Percentiles rank a stretch among this genome's conserved stretches.
Evolutionary conservation across 2,329 filamentous ascomycete species (phyloP).

Genomic region (Zasmidium citrigriseum): DNA sequence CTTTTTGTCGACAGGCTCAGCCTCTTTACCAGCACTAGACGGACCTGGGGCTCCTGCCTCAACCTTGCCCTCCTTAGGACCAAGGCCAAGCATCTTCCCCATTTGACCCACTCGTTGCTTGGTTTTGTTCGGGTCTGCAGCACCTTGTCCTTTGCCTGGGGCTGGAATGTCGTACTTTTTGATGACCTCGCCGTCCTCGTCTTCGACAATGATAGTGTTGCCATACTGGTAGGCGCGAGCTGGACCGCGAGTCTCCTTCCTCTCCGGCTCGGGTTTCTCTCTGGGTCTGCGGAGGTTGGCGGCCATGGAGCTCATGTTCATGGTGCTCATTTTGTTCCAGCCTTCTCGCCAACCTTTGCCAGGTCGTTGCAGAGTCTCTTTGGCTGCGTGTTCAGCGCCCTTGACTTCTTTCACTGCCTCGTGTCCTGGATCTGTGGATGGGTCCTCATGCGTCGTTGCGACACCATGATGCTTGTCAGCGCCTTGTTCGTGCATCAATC

Average conservation of each 20-base stretch:
- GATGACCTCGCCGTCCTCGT: constrained; percentile 82
- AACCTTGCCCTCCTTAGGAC: constrained; percentile 29
- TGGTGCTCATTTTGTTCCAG: constrained; percentile 44
- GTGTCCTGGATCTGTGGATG: constrained; percentile 44
- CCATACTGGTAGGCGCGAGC: constrained; percentile 85
- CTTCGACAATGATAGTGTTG: constrained; percentile 86
- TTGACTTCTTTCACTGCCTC: constrained; percentile 61
- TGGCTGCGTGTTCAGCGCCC: constrained; percentile 76
- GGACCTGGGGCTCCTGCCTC: constrained; percentile 23
- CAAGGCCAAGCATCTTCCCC: constrained; percentile 57
- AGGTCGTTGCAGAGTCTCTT: constrained; percentile 54
- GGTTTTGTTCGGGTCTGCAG: constrained; percentile 30
- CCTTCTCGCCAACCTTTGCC: constrained; percentile 42
- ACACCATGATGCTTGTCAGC: constrained; percentile 42
- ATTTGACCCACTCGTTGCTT: constrained; percentile 49
- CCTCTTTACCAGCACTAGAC: constrained; percentile 8
- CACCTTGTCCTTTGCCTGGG: constrained; percentile 42
- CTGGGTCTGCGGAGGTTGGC: constrained; percentile 42
- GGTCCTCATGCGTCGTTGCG: constrained; percentile 50
- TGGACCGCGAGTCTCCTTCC: constrained; percentile 63
- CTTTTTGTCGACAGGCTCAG: constrained; percentile 15
- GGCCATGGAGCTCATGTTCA: constrained; percentile 35
- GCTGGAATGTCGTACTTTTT: constrained; percentile 77
- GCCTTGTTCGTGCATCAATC: constrained; percentile 55
- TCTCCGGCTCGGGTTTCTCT: constrained; percentile 37